Evolutionary conservation across 805 yeast species (phyloP), one percentile per base, ranked within the genome.

Genomic region (Starmerella sp.): DNA sequence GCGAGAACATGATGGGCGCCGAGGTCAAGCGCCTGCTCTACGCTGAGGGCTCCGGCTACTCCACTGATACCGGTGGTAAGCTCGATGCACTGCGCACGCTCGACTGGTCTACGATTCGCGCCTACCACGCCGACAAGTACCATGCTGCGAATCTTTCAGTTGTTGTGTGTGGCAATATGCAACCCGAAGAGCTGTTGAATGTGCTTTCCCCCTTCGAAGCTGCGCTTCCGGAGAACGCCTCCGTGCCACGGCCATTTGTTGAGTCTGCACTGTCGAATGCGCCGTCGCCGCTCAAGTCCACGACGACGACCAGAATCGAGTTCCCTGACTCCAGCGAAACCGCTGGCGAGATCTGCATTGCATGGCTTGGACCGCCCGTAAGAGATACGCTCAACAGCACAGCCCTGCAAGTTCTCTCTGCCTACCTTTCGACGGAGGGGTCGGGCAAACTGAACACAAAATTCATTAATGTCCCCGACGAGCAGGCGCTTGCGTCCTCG

Each of bases 1-100:
- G 90, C 14, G 82, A 82, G 79, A 78, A 75, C 61, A 72, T 85
- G 59, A 80, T 79, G 52, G 61, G 64, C 4, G 57, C 53, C n/a
- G 58, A 58, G 46, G 45, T 57, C 13, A 66, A 69, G 49, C 63
- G 65, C 54, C 54, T 65, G 30, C 55, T 72, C 35, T 72, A 64
- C 55, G 71, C 81, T 57, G 66, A 73, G 11, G 73, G 75, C 0
- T 84, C 91, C 28, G 97, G 96, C 3, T 93, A 91, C 67, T 79
- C 89, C 10, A 82, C 93, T 8, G 97, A 93, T 66, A 91, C 97
- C 8, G 98, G 98, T 52, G 98, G 98, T 0, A 70, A 88, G 48
- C 80, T 88, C 69, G 75, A 77, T 32, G 87, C 88, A 56, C 76
- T 93, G 60, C 79, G 97, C 57, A 75, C 74, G 2, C 74, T 93